Percentiles rank a stretch among this genome's conserved stretches.
Evolutionary conservation across 1,284 basidiomycete species (phyloP).

Genomic region (Marasmius oreades): DNA sequence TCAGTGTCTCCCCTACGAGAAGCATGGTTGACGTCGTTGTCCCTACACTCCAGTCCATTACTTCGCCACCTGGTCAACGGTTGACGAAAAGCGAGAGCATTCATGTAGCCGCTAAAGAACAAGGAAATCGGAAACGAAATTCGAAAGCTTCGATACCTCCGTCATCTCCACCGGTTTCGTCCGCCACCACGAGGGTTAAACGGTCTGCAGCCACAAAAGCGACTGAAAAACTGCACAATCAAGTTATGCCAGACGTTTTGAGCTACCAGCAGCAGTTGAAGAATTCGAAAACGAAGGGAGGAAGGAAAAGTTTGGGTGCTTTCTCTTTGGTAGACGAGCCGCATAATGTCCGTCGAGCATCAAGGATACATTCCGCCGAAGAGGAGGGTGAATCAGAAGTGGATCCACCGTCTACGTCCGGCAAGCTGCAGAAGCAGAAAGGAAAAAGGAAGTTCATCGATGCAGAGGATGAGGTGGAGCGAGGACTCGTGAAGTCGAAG

Average conservation of each 20-base stretch:
- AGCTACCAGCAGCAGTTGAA: conserved; percentile 64
- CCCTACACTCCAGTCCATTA: neutral
- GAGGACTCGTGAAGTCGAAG: conserved; percentile 13
- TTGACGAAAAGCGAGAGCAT: conserved; percentile 7
- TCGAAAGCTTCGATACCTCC: neutral
- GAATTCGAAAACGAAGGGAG: conserved; percentile 23
- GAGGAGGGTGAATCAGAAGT: conserved; percentile 13
- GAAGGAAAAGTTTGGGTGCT: conserved; percentile 16
- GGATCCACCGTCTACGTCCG: conserved; percentile 14
- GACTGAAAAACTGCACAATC: conserved; percentile 54
- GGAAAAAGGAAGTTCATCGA: conserved; percentile 11
- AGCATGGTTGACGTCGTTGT: conserved; percentile 1
- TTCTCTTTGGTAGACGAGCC: conserved; percentile 15
- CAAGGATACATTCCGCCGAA: neutral
- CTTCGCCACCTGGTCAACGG: neutral
- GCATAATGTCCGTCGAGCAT: conserved; percentile 10
- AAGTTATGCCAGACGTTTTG: conserved; percentile 73
- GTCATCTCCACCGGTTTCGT: conserved; percentile 5
- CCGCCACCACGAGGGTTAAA: conserved; percentile 19
- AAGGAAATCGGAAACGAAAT: neutral
- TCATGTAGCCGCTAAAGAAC: conserved; percentile 8
- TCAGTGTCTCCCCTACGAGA: neutral
- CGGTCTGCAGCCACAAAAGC: conserved; percentile 69
- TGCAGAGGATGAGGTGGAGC: conserved; percentile 12
- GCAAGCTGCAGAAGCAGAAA: neutral